A percentile compares a stretch with the other conserved stretches of the same genome.
Evolutionary conservation across 345 rosid genomes (phyloP).

Genomic region (Syzygium aromaticum): DNA sequence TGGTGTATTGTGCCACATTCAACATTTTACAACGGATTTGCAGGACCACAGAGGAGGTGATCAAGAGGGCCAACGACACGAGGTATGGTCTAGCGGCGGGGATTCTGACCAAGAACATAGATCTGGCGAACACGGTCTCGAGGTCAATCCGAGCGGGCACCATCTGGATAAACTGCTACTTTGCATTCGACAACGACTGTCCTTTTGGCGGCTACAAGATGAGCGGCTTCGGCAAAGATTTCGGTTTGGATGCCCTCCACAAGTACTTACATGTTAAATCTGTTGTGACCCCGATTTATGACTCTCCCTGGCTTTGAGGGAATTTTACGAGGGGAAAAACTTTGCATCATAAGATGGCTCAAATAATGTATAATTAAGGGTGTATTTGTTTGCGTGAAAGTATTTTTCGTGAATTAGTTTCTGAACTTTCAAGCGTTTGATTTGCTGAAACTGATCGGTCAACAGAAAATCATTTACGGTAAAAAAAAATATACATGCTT

Average conservation of each 20-base stretch:
- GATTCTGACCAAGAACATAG: constrained; percentile 45
- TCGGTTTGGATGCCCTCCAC: constrained; percentile 48
- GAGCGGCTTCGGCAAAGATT: constrained; percentile 65
- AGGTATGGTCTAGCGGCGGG: constrained; percentile 79
- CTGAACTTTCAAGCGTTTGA: rapidly evolving
- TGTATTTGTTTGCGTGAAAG: background rate
- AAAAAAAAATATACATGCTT: background rate
- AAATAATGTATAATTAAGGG: background rate
- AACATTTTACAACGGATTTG: background rate
- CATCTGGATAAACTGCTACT: constrained; percentile 67
- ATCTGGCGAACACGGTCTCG: constrained; percentile 53
- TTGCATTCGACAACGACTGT: constrained; percentile 43
- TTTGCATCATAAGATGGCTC: background rate
- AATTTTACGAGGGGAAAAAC: background rate
- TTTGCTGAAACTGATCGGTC: rapidly evolving
- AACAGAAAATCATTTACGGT: background rate
- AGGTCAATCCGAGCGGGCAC: constrained; percentile 57
- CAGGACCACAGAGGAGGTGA: constrained; percentile 66
- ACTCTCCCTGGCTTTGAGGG: constrained; percentile 39
- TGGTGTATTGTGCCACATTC: background rate
- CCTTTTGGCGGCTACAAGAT: constrained; percentile 63
- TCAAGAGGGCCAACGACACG: constrained; percentile 49
- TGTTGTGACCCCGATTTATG: constrained; percentile 52
- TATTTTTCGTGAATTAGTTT: background rate
- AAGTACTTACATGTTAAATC: constrained; percentile 56